Base-by-base conservation (phyloP, 495 filamentous ascomycete genomes). In the Aspergillus nidulans region DNA sequence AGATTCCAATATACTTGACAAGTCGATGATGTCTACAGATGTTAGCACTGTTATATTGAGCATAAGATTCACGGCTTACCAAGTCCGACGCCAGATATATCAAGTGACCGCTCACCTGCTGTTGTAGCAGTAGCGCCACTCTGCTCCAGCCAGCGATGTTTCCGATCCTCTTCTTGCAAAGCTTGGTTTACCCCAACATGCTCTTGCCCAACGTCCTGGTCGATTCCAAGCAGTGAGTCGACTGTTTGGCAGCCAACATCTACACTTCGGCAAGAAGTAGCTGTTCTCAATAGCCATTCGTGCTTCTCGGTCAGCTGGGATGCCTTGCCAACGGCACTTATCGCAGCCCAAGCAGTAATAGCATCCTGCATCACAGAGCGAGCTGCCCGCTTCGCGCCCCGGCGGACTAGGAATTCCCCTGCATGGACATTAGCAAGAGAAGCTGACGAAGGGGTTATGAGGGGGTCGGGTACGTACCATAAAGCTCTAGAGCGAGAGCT, bases 1-100 rank as follows among this genome's bases (percentile, higher is more conserved):
- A 15, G 88, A 92, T 61, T 91, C 85, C 9, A 96, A 78, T 49
- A 96, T 95, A 38, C 87, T 90, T 42, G 89, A 85, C 49, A 95
- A 67, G 66, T 95, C 91, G 49, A 95, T 89, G 70, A 95, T 91
- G 68, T 96, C 91, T 55, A 32, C 16, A 39, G 44, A 18, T 15
- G 41, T 67, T 55, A 65, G 52, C 19, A 42, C 13, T 20, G 16
- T n/a, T 20, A 10, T 10, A 4, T 38, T 5, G 19, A 32, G 10
- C 15, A 19, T 28, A 3, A 23, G 4, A 20, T 4, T 13, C 26
- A 6, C 16, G 26, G 4, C 20, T 67, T 65, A 72, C 69, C 69
- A 25, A 74, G 63, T 16, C 74, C 75, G 43, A 76, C 72, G 23
- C 75, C 71, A 28, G 73, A 75, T 28, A 76, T 77, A 52, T 74